Conservation (phyloP, 2,329 filamentous ascomycete genomes). For the Sclerotinia borealis region DNA sequence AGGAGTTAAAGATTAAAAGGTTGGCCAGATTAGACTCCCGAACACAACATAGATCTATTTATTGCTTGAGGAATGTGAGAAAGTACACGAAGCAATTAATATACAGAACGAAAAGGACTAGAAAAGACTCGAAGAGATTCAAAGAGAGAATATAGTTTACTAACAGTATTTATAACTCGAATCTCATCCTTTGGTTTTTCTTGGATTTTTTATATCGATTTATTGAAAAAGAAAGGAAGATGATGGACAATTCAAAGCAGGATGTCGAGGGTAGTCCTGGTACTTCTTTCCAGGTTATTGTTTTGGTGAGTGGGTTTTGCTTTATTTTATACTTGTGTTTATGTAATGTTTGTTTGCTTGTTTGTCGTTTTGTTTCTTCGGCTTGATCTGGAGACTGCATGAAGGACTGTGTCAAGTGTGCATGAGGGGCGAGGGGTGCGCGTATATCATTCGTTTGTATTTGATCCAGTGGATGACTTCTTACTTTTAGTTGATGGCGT, state of each 20-base stretch:
- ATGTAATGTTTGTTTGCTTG: background rate
- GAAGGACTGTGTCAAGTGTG: background rate
- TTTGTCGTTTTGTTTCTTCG: background rate
- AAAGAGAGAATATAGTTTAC: background rate
- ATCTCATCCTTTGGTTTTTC: too few relatives aligned
- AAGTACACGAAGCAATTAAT: background rate
- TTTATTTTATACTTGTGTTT: background rate
- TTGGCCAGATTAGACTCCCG: too few relatives aligned
- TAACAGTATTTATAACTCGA: too few relatives aligned
- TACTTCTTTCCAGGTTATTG: conserved; percentile 58
- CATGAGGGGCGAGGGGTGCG: background rate
- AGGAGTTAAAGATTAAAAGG: background rate
- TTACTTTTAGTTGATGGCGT: background rate
- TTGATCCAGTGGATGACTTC: background rate
- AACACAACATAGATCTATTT: background rate
- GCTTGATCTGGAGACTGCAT: background rate
- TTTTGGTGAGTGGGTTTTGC: conserved; percentile 55
- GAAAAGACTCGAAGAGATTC: too few relatives aligned
- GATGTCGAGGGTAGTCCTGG: conserved; percentile 38
- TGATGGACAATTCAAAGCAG: conserved; percentile 12
- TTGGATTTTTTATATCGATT: too few relatives aligned
- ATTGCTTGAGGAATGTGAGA: too few relatives aligned
- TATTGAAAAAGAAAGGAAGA: background rate
- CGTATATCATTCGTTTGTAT: background rate
- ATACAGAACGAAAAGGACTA: background rate